Evolutionary conservation across 306 rosid genomes (phyloP).

Genomic region (Cajanus cajan): DNA sequence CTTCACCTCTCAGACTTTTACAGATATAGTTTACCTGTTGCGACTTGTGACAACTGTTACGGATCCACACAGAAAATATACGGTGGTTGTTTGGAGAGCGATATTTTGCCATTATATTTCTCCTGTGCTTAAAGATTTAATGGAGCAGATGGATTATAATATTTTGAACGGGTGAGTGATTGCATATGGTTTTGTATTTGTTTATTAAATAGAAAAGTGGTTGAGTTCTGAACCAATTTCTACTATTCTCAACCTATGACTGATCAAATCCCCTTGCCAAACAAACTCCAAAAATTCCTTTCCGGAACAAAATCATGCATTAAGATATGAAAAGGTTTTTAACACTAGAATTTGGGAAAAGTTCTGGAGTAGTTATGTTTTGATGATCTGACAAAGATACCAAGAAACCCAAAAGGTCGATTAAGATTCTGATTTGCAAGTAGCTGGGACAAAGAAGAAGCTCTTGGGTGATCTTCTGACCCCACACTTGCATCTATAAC

Average conservation of each 20-base stretch:
- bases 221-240: conserved; percentile 17
- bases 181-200: background rate
- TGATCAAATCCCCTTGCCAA: conserved; percentile 42
- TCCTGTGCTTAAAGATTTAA: conserved; percentile 13
- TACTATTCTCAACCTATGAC: conserved; percentile 44
- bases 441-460: conserved; percentile 44
- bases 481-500: conserved; percentile 44
- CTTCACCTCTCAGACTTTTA: conserved; percentile 36
- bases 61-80: conserved; percentile 46
- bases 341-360: conserved; percentile 22
- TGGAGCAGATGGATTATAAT: conserved; percentile 19
- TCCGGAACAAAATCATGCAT: conserved; percentile 39
- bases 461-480: conserved; percentile 46
- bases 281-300: conserved; percentile 33
- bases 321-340: conserved; percentile 22
- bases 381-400: conserved; percentile 59
- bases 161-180: background rate
- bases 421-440: conserved; percentile 75
- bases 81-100: conserved; percentile 47
- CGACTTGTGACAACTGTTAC: conserved; percentile 56
- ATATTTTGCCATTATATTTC: conserved; percentile 23
- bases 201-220: conserved; percentile 21
- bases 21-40: conserved; percentile 30
- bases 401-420: conserved; percentile 44
- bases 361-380: conserved; percentile 46